Evolutionary conservation across 2,329 filamentous ascomycete genomes (phyloP).

Genomic region (Ophiosphaerella herpotricha): DNA sequence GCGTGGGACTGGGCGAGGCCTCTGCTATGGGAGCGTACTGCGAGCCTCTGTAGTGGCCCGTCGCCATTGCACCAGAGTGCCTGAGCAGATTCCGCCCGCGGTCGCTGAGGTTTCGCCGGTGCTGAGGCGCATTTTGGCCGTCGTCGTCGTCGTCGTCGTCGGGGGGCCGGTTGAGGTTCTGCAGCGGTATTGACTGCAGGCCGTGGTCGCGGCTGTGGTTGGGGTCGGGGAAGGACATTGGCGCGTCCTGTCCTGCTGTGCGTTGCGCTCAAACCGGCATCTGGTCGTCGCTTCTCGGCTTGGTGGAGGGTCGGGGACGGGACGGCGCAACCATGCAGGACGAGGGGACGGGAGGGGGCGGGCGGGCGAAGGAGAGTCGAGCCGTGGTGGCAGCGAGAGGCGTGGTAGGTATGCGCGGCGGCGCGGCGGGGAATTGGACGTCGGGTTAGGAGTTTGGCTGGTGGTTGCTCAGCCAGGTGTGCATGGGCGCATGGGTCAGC

Average conservation of each 20-base stretch:
- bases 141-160: slow-evolving; percentile 36
- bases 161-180: slow-evolving; percentile 54
- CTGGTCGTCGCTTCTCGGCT: slow-evolving; percentile 34
- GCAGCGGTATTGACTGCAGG: slow-evolving; percentile 72
- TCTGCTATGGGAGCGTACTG: slow-evolving; percentile 60
- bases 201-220: slow-evolving; percentile 53
- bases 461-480: slow-evolving; percentile 1
- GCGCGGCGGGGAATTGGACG: slow-evolving; percentile 4
- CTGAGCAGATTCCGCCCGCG: slow-evolving; percentile 54
- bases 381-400: neutral
- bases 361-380: slow-evolving; percentile 3
- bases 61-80: slow-evolving; percentile 49
- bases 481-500: slow-evolving; percentile 6
- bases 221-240: slow-evolving; percentile 57
- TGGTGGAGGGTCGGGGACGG: slow-evolving; percentile 9
- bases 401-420: slow-evolving; percentile 1
- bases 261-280: slow-evolving; percentile 32
- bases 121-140: slow-evolving; percentile 27
- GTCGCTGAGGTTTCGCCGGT: slow-evolving; percentile 55
- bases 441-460: slow-evolving; percentile 2
- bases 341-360: neutral
- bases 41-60: slow-evolving; percentile 44
- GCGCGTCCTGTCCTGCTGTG: slow-evolving; percentile 33
- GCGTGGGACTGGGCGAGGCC: slow-evolving; percentile 56
- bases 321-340: slow-evolving; percentile 24